phyloP scores from a whole-genome alignment of 1,284 basidiomycete species.

The Bothia castanella region DNA sequence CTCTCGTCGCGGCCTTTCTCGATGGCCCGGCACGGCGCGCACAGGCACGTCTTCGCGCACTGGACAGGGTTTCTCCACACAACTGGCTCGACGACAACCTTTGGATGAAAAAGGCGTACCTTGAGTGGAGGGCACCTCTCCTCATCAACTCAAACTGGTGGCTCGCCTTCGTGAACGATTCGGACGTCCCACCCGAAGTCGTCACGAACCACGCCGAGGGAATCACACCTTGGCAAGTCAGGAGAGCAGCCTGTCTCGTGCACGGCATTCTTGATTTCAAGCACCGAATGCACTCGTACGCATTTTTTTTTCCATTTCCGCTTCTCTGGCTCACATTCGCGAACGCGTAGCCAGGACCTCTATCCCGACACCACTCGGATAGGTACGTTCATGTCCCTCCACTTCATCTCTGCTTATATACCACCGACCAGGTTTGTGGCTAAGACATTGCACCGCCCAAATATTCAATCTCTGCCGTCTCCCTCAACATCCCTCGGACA shows the following conservation, averaged over 20 bases:
- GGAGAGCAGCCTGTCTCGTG: constrained; percentile 82
- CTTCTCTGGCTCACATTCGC: constrained; percentile 4
- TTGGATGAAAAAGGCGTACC: constrained; percentile 89
- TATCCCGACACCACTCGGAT: constrained; percentile 55
- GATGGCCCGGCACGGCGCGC: constrained; percentile 20
- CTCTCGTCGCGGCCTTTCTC: constrained; percentile 24
- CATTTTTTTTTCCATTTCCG: constrained; percentile 7
- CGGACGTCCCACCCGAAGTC: constrained; percentile 46
- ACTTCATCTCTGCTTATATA: constrained; percentile 1
- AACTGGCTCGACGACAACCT: constrained; percentile 97
- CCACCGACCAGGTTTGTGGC: constrained; percentile 53
- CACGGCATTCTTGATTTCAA: constrained; percentile 80
- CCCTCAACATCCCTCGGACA: constrained; percentile 64
- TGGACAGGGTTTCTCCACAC: constrained; percentile 81
- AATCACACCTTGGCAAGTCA: constrained; percentile 80
- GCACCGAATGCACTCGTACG: constrained; percentile 59
- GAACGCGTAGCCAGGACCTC: constrained; percentile 46
- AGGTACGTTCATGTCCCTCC: constrained; percentile 34
- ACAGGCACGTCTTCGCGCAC: constrained; percentile 76
- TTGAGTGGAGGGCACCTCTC: constrained; percentile 85
- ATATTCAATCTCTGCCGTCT: constrained; percentile 79
- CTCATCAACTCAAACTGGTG: constrained; percentile 97
- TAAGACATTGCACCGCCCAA: constrained; percentile 52
- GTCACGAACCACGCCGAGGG: constrained; percentile 41
- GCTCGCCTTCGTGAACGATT: constrained; percentile 78